Evolutionary conservation across 306 rosid genomes (phyloP), one percentile per base, ranked within the genome.

Genomic region (Trifolium subterraneum): DNA sequence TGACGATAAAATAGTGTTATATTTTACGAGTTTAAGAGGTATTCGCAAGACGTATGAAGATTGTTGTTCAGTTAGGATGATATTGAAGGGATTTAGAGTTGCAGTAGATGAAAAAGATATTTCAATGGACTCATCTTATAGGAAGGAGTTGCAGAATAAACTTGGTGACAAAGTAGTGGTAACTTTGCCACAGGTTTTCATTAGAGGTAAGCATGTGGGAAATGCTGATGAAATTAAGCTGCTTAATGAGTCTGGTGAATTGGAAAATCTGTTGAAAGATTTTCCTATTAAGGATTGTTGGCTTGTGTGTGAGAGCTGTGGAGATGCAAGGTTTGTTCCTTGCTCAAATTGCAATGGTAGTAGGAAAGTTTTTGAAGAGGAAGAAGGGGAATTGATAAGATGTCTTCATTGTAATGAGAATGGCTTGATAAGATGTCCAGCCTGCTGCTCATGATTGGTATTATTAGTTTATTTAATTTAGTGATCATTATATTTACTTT

Each of bases 1-100:
- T 36, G 94, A 92, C 56, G 88, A 89, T 55, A 89, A 76, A 71
- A 74, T 92, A 22, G 88, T 89, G 35, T 27, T 92, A 10, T 92
- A 89, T 74, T 89, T 84, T 68, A 92, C 97, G 1, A 92, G 91
- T 52, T 72, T 92, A 77, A 72, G 97, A 76, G 97, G 94, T 62
- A 87, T 92, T 41, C 69, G 93, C 1, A 88, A 83, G 71, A 92
- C 96, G 14, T 85, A 86, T 41, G 93, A 92, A 73, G 97, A 92
- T 70, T 92, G 97, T 59, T 84, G 91, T 71, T 62, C 87, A 1
- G 93, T 89, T 27, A 86, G 87, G 51, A 74, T 68, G 86, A 92
- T 92, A 18, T 33, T 92, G 38, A 65, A 83, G 38, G 92, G 90
- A 6, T 85, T 89, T 12, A 73, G 93, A 76, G 93, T 92, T 23